phyloP scores from a whole-genome alignment of 768 basidiomycete species.

The Pholiota conissans region DNA sequence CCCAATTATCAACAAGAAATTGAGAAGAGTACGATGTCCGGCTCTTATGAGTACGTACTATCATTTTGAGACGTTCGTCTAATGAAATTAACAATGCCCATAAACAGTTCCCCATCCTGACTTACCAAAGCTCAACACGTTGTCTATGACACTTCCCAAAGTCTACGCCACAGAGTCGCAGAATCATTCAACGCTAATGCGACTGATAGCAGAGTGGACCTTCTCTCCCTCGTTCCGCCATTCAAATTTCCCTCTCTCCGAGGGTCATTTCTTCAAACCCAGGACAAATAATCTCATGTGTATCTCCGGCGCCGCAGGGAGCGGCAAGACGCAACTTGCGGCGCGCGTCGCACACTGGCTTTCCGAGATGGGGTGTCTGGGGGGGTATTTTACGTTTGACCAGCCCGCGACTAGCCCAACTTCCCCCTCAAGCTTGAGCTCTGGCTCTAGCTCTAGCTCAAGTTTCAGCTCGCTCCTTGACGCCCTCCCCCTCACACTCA shows the following conservation, averaged over 20 bases:
- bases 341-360: constrained; percentile 19
- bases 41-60: constrained; percentile 14
- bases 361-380: constrained; percentile 17
- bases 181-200: constrained; percentile 13
- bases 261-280: background rate
- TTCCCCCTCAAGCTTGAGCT: background rate
- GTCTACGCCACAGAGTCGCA: constrained; percentile 1
- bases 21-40: constrained; percentile 13
- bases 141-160: constrained; percentile 18
- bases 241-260: background rate
- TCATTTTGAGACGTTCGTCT: background rate
- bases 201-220: constrained; percentile 18
- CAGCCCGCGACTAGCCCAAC: background rate
- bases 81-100: background rate
- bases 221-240: constrained; percentile 11
- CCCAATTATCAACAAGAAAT: constrained; percentile 10
- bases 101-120: constrained; percentile 12
- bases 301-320: constrained; percentile 11
- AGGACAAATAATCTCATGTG: constrained; percentile 16
- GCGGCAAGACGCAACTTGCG: constrained; percentile 15
- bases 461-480: constrained; percentile 10
- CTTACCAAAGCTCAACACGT: constrained; percentile 12
- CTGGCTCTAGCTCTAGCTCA: too few relatives aligned
- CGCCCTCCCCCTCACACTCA: constrained; percentile 19
- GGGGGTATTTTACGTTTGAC: constrained; percentile 24